Evolutionary conservation across 306 rosid genomes (phyloP).

Genomic region (Cyclanthera cordifolia): DNA sequence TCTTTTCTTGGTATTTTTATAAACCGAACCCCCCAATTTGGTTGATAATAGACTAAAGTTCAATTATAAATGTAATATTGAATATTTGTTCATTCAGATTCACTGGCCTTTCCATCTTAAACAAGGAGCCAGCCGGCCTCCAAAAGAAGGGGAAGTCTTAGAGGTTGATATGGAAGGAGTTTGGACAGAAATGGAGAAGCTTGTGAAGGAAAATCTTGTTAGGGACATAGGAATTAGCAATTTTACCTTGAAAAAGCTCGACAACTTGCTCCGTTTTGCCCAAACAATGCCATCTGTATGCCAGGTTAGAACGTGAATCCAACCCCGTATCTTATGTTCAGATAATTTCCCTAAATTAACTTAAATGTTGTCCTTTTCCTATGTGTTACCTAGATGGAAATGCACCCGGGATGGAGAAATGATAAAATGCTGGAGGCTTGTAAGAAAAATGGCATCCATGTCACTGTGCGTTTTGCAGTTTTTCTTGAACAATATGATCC

Average conservation of each 20-base stretch:
- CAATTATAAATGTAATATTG: not conserved
- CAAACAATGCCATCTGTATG: slow-evolving; percentile 19
- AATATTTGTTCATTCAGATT: not conserved
- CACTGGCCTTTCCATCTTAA: slow-evolving; percentile 6
- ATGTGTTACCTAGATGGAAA: slow-evolving; percentile 46
- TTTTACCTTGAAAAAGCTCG: slow-evolving; percentile 33
- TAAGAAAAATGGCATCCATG: slow-evolving; percentile 39
- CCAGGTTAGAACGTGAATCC: not conserved
- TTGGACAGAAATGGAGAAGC: slow-evolving; percentile 6
- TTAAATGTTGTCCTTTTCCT: not conserved
- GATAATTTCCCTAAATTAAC: not conserved
- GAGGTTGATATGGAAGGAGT: not conserved
- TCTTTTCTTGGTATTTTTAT: slow-evolving; percentile 40
- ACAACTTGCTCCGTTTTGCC: slow-evolving; percentile 28
- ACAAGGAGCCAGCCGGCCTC: slow-evolving; percentile 6
- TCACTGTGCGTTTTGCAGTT: slow-evolving; percentile 27
- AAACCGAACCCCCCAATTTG: slow-evolving; percentile 15
- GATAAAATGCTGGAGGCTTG: slow-evolving; percentile 35
- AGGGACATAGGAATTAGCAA: slow-evolving; percentile 45
- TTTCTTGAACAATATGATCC: not conserved
- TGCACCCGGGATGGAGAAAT: slow-evolving; percentile 42
- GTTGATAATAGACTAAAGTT: slow-evolving; percentile 16
- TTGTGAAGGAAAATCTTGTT: slow-evolving; percentile 12
- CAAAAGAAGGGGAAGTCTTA: slow-evolving; percentile 4
- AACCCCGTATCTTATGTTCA: not conserved